These are phyloP conservation scores for Rhizopogon sp. DNA, from an alignment of 768 basidiomycete species.

Conservation along the genomic window DNA sequence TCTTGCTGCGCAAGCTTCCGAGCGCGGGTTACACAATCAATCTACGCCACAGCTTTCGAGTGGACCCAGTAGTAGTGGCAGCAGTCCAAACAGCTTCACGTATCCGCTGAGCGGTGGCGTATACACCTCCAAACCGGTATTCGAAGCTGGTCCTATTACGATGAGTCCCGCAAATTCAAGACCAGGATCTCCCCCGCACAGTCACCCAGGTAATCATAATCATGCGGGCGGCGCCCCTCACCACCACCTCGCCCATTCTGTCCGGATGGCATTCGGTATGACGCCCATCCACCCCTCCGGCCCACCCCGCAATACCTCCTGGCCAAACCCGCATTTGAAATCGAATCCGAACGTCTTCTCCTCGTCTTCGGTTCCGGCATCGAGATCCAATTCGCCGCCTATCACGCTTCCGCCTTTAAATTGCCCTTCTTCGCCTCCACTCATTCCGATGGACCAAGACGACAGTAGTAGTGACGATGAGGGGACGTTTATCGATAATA, in stretches of 20 bases:
- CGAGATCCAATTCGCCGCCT: constrained; percentile 64
- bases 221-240: constrained; percentile 30
- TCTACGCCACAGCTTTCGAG: constrained; percentile 62
- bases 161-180: constrained; percentile 52
- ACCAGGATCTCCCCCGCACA: constrained; percentile 53
- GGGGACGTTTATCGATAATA: constrained; percentile 12
- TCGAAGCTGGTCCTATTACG: constrained; percentile 25
- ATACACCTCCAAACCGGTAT: constrained; percentile 14
- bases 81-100: constrained; percentile 52
- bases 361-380: constrained; percentile 39
- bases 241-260: constrained; percentile 75
- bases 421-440: constrained; percentile 19
- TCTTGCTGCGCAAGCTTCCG: constrained; percentile 16
- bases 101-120: constrained; percentile 28
- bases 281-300: constrained; percentile 59
- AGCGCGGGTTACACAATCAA: constrained; percentile 26
- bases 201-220: constrained; percentile 10
- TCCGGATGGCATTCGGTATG: constrained; percentile 88
- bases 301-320: constrained; percentile 34
- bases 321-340: constrained; percentile 25
- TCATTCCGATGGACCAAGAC: constrained; percentile 8
- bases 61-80: constrained; percentile 59
- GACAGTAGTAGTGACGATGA: constrained; percentile 19
- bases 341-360: constrained; percentile 10
- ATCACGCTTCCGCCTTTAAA: constrained; percentile 70